phyloP scores from a whole-genome alignment of 768 basidiomycete species.

The Tremella mesenterica region DNA sequence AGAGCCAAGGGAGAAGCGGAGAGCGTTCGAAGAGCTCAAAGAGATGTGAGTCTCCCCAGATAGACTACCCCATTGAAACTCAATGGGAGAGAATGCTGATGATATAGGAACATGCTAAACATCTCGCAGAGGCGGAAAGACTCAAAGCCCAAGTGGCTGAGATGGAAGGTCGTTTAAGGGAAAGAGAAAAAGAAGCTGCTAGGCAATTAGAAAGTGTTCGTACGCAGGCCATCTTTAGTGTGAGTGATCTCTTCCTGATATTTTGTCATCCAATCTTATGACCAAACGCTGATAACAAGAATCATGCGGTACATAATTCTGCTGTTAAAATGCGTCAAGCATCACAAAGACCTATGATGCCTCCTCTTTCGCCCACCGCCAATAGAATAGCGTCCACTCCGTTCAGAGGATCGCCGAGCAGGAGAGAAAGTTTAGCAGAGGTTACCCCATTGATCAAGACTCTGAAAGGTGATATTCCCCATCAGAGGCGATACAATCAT shows the following conservation, averaged over 20 bases:
- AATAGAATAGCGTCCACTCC: neutral
- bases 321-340: constrained; percentile 4
- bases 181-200: constrained; percentile 15
- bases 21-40: constrained; percentile 20
- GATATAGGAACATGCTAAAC: constrained; percentile 12
- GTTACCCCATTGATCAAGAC: constrained; percentile 9
- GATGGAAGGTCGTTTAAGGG: constrained; percentile 19
- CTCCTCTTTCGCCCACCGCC: neutral
- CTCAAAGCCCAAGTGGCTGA: constrained; percentile 13
- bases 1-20: constrained; percentile 29
- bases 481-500: neutral
- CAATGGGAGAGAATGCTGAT: too few species aligned
- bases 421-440: constrained; percentile 1
- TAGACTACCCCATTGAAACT: neutral
- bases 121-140: constrained; percentile 19
- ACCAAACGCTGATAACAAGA: neutral
- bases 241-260: constrained; percentile 3
- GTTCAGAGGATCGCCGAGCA: constrained; percentile 1
- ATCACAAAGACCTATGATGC: neutral
- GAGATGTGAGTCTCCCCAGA: constrained; percentile 22
- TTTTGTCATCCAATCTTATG: neutral
- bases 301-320: constrained; percentile 12
- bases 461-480: constrained; percentile 25
- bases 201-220: constrained; percentile 26
- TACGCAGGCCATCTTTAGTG: constrained; percentile 33